A percentile compares a stretch with the other conserved stretches of the same genome.
Evolutionary conservation across 208 protist species (phyloP).

Genomic region (Porcisia hertigi): DNA sequence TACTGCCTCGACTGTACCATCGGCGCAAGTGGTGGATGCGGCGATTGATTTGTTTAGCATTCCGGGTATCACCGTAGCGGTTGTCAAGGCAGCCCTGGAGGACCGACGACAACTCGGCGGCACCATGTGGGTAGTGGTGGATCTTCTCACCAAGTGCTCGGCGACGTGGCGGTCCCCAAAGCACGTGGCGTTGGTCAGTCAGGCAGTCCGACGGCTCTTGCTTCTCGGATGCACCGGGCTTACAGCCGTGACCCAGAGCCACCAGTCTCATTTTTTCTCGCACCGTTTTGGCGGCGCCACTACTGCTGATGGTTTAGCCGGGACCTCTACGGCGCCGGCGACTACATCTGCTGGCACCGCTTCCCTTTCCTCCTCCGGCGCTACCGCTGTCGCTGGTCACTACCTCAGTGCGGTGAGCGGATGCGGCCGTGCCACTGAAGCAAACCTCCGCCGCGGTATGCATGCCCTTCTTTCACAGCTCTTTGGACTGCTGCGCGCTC

Average conservation of each 20-base stretch:
- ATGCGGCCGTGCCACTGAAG: conserved; percentile 48
- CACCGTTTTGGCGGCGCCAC: not conserved
- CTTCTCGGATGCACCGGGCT: conserved; percentile 12
- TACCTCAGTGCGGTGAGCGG: conserved; percentile 59
- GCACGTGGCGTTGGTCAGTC: conserved; percentile 27
- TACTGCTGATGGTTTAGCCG: not conserved
- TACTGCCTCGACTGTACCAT: conserved; percentile 12
- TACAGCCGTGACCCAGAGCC: not conserved
- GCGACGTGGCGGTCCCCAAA: conserved; percentile 22
- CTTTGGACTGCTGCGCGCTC: conserved; percentile 43
- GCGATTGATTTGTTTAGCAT: conserved; percentile 33
- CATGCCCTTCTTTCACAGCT: conserved; percentile 49
- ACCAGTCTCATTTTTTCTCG: not conserved
- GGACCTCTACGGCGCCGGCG: not conserved
- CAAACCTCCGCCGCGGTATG: conserved; percentile 45
- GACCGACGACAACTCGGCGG: conserved; percentile 26
- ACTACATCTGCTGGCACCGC: not conserved
- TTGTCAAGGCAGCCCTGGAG: conserved; percentile 25
- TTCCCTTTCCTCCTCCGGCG: not conserved
- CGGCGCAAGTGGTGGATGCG: conserved; percentile 29
- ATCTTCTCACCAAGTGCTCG: conserved; percentile 31
- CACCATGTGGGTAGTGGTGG: conserved; percentile 29
- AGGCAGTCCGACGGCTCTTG: conserved; percentile 19
- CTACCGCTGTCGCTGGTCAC: conserved; percentile 15
- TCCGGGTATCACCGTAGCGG: conserved; percentile 8